Evolutionary conservation across 768 basidiomycete genomes (phyloP), one percentile per base, ranked within the genome.

Genomic region (Mycena filopes): DNA sequence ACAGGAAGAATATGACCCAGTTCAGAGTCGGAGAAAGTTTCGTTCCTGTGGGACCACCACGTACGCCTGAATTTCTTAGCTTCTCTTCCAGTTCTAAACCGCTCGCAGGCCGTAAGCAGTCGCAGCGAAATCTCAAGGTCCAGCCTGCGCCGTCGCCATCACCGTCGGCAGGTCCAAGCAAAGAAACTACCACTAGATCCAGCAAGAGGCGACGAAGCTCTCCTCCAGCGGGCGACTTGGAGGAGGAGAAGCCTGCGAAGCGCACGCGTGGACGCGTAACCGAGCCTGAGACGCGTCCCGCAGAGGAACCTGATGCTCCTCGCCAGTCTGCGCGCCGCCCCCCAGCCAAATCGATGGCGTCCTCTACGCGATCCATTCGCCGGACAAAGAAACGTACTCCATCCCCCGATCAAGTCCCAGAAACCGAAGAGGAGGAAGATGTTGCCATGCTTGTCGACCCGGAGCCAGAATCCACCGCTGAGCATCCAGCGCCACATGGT

Each of bases 21-120:
- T 92, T 91, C 78, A 78, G 79, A 45, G 76, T 71, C 21, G 86
- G 85, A 55, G 89, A 92, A 63, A 80, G 81, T 43, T 78, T 91
- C 54, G 66, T 83, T 29, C 83, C 84, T 20, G 76, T 81, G 23
- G 89, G 90, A 0, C 89, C 89, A 48, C 89, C 89, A 53, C 82
- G 89, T 90, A 79, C 64, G 75, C 68, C 56, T 20, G 20, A 25
- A 21, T n/a, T 16, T 62, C 49, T 55, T 20, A 3, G 31, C 15
- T 8, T 29, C 47, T 25, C 33, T 48, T 26, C 23, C 4, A 16
- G 8, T 25, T 57, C 56, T 71, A 12, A 67, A 29, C 43, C 33
- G 33, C 43, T 53, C 29, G 45, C 25, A 76, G 74, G 71, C 49
- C 71, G 72, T 41, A 73, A 72, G 40, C 61, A 28, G 33, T 59